Base-by-base conservation (phyloP, 108 stramenopile species). In the Nitzschia putrida region DNA sequence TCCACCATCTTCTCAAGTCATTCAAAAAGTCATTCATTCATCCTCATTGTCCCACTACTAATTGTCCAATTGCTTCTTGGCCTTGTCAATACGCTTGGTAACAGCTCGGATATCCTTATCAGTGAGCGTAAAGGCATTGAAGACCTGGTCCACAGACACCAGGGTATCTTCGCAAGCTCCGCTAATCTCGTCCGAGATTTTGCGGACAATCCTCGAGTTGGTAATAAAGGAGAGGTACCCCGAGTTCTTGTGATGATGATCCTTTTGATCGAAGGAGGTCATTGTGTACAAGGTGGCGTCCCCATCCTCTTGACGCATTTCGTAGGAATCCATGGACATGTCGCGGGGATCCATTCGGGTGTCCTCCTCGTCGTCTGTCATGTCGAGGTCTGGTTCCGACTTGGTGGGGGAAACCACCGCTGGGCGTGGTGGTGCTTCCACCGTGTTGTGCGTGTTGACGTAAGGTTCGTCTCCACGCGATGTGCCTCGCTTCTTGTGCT, bases 41-140 rank as follows among this genome's bases (percentile, higher is more conserved):
- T n/a, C n/a, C n/a, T n/a, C n/a, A n/a, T 13, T 22, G 53, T 16
- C 24, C 24, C 16, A 24, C 38, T 1, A 8, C 56, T 71, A 77
- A 18, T 16, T 51, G n/a, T 73, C 72, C 44, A 82, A 66, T 52
- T 79, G 82, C 40, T 37, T 37, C 64, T 82, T 72, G 66, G 84
- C 84, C 58, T 77, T 82, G 69, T 73, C 45, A 52, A 85, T 85
- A 11, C 75, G 71, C 41, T 75, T 74, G 41, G 68, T 69, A 43
- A 85, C 84, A 0, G 84, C 84, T 29, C 53, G 45, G 56, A 85
- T 85, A 37, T 85, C 84, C 52, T 74, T 75, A 8, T 82, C 84
- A 24, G 74, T 76, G n/a, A 85, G 52, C 10, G 84, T 85, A 59
- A 85, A 85, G 38, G 70, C 84, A 53, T 80, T 73, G 40, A 82